These are phyloP conservation scores for Agapanthus africanus DNA, from an alignment of 106 monocot species.

Conservation along the genomic window DNA sequence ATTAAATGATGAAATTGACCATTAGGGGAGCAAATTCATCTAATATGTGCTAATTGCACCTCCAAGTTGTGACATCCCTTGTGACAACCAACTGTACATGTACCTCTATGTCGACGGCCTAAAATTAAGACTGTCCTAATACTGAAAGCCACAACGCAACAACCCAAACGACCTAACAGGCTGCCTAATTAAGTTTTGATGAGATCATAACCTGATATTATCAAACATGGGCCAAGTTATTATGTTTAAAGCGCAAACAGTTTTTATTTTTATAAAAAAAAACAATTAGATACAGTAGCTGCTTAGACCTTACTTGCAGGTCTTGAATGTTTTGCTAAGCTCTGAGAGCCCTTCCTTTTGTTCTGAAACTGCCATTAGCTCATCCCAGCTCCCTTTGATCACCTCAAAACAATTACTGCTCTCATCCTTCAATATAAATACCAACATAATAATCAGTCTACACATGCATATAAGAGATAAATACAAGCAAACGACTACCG, in stretches of 20 bases:
- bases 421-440: slow-evolving; percentile 41
- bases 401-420: slow-evolving; percentile 78
- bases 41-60: no score
- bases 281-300: background rate
- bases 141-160: background rate
- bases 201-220: no score
- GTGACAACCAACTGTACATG: background rate
- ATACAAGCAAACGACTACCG: no score
- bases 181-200: no score
- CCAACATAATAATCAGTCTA: no score
- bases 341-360: slow-evolving; percentile 43
- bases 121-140: background rate
- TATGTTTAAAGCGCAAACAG: background rate
- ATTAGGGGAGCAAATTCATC: no score
- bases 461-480: no score
- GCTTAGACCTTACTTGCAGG: slow-evolving; percentile 53
- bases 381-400: slow-evolving; percentile 85
- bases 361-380: slow-evolving; percentile 40
- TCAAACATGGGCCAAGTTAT: no score
- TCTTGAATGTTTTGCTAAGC: slow-evolving; percentile 52
- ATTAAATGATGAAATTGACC: no score
- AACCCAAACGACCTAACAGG: no score
- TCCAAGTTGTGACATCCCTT: no score
- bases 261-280: background rate
- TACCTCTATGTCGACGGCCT: background rate